Evolutionary conservation across 78 protist species (phyloP).

Genomic region (Guillardia theta): DNA sequence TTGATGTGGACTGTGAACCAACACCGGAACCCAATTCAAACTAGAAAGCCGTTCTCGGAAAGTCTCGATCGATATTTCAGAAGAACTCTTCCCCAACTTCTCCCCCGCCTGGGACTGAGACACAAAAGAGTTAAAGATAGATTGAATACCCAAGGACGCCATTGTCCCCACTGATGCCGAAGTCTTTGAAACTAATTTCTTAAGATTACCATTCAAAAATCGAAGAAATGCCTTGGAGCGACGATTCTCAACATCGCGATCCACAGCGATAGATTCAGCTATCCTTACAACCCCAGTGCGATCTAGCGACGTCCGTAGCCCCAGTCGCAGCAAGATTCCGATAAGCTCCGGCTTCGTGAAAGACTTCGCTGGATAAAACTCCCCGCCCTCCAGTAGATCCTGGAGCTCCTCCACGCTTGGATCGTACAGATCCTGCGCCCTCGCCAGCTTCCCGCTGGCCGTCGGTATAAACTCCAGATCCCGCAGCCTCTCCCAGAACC

Average conservation of each 20-base stretch:
- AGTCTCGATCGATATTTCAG: not conserved
- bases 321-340: not conserved
- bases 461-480: not conserved
- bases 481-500: not conserved
- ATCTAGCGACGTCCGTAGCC: not conserved
- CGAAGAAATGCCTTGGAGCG: not conserved
- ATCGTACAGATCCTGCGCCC: not conserved
- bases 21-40: not conserved
- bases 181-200: too few relatives aligned
- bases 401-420: constrained; percentile 10
- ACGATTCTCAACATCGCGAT: not conserved
- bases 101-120: too few relatives aligned
- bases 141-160: too few relatives aligned
- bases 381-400: not conserved
- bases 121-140: too few relatives aligned
- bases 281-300: not conserved
- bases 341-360: not conserved
- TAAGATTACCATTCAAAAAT: not conserved
- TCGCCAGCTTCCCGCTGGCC: constrained; percentile 1
- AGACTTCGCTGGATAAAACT: constrained; percentile 11
- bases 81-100: too few relatives aligned
- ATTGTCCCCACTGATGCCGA: too few relatives aligned
- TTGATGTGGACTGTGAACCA: not conserved
- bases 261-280: not conserved
- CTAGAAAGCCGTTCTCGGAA: not conserved